Evolutionary conservation across 2,329 filamentous ascomycete genomes (phyloP).

Genomic region (Neonectria coccinea): DNA sequence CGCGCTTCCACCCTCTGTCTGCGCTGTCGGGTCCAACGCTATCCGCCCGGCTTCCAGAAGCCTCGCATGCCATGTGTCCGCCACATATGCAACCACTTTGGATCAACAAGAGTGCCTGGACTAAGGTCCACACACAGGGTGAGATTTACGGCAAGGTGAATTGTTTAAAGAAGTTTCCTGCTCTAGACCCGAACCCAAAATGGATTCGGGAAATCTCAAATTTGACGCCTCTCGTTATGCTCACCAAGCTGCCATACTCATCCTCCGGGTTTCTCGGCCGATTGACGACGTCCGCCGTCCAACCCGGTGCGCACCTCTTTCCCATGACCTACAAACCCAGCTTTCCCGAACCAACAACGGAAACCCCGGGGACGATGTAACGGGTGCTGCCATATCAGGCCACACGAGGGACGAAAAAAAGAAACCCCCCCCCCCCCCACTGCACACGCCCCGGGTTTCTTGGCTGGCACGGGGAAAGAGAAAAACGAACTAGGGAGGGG

Average conservation of each 20-base stretch:
- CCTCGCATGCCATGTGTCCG: not conserved
- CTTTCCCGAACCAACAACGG: not conserved
- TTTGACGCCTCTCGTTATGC: not conserved
- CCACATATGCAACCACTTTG: conserved; percentile 2
- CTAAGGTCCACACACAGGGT: not conserved
- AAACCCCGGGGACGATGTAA: conserved; percentile 18
- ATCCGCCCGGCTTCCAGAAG: not conserved
- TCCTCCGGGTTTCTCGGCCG: conserved; percentile 24
- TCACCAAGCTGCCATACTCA: not conserved
- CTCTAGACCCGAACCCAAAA: not conserved
- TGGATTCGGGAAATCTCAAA: not conserved
- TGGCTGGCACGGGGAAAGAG: not conserved
- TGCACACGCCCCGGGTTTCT: conserved; percentile 12
- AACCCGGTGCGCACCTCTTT: not conserved
- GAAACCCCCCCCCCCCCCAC: not conserved
- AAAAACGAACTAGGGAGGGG: not conserved
- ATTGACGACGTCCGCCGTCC: conserved; percentile 8
- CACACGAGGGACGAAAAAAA: conserved; percentile 1
- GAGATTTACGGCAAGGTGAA: no score
- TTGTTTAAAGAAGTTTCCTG: not conserved
- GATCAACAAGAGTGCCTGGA: not conserved
- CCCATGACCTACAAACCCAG: not conserved
- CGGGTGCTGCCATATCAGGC: conserved; percentile 15
- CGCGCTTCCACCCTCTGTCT: not conserved
- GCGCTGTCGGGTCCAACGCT: conserved; percentile 15